A percentile compares a stretch with the other conserved stretches of the same genome.
Evolutionary conservation across 805 yeast species (phyloP).

Genomic region (Zygosaccharomyces pseudorouxii): DNA sequence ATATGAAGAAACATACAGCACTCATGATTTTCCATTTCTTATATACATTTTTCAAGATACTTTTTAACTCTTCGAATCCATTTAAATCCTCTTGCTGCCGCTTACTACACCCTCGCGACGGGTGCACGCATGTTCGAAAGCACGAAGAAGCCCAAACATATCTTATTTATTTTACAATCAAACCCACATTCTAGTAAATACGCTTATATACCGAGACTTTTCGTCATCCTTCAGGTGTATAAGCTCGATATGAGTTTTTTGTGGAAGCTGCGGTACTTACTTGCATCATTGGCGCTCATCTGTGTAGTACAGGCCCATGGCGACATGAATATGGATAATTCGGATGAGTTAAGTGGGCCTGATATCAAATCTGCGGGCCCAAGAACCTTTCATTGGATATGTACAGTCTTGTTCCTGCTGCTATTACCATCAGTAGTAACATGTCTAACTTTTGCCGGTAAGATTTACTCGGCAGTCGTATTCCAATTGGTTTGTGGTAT

Average conservation of each 20-base stretch:
- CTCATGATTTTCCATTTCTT: background rate
- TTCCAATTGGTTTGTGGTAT: constrained; percentile 45
- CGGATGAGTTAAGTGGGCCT: constrained; percentile 35
- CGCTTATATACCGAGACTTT: background rate
- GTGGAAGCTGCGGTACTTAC: background rate
- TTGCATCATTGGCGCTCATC: background rate
- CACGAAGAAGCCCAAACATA: background rate
- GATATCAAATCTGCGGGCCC: constrained; percentile 44
- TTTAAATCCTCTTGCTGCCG: background rate
- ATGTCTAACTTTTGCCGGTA: constrained; percentile 51
- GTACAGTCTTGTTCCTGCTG: constrained; percentile 44
- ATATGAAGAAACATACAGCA: background rate
- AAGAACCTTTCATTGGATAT: constrained; percentile 63
- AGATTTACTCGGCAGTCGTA: constrained; percentile 41
- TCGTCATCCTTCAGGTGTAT: background rate
- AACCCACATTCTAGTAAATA: background rate
- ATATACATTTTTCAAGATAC: background rate
- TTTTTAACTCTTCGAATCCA: background rate
- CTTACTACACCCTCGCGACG: background rate
- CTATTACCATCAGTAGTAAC: constrained; percentile 55
- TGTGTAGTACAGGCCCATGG: constrained; percentile 5
- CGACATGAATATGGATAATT: constrained; percentile 34
- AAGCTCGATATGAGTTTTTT: background rate
- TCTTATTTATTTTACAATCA: background rate
- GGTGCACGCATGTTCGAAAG: constrained; percentile 2